Evolutionary conservation across 2,329 filamentous ascomycete genomes (phyloP), one percentile per base, ranked within the genome.

Genomic region (Aureobasidium sp.): DNA sequence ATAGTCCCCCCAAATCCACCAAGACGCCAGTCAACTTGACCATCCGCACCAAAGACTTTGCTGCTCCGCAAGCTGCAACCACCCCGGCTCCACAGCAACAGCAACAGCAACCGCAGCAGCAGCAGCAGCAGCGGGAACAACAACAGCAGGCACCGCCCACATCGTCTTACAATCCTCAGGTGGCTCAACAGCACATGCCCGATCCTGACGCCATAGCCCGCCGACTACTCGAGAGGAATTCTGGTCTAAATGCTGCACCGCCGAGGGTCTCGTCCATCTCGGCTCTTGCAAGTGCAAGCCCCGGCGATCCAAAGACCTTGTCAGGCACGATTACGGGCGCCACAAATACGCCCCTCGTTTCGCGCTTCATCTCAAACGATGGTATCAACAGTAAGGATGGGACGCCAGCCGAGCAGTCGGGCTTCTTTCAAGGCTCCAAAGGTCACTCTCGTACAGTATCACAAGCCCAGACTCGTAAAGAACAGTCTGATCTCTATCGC

Each of bases 201-300:
- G 82, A 84, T 62, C 83, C 81, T 56, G 79, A 83, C 60, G 80
- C 84, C 56, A 77, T 87, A 48, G 87, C 84, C 6, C 83, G 83
- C 25, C 77, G 83, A 55, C 68, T 88, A 32, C 74, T 89, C 2
- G 79, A 85, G 62, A 78, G 84, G 59, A 80, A 75, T 8, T 77
- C 81, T 0, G 82, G 81, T 4, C 75, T 81, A 57, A 75, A 79
- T 57, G 77, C 79, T 3, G 54, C 56, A 6, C 79, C 83, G 30
- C 83, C 81, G 34, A 76, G 83, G 63, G 84, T 86, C 77, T 84
- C 82, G 6, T 71, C 76, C 55, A 77, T 85, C 55, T 77, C 74
- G 2, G 78, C 74, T 8, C 29, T 50, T 2, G 52, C 55, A 11
- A 67, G 69, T 14, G 71, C 69, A 6, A 64, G 65, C 53, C 59